Base-by-base conservation (phyloP, 176 grass and related monocot genomes). In the Luzula sylvatica region DNA sequence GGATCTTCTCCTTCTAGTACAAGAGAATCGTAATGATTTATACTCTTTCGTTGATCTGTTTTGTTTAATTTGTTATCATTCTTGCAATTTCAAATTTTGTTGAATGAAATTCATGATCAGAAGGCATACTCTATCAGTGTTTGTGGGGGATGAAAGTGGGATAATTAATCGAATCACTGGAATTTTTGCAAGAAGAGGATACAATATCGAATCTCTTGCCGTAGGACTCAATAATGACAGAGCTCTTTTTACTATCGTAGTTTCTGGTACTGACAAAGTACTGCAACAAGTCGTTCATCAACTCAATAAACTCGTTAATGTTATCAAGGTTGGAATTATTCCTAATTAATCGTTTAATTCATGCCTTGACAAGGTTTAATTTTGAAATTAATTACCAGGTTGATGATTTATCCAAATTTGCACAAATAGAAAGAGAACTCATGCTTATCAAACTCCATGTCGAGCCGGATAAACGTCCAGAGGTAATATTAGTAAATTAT, bases 111-210 rank as follows among this genome's bases (percentile, higher is more conserved):
- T 35, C 5, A 35, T 4, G 30, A 40, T 72, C 20, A 83, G 52
- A 30, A 70, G 85, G 25, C 85, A 83, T 52, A 89, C 85, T 1
- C 28, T 89, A 24, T 89, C 85, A 18, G 85, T 89, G 50, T 87
- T 87, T 28, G 83, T 82, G 62, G 78, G 83, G 16, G 83, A 87
- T 74, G 83, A 87, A 66, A 87, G 73, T 52, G 83, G 83, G 42
- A 87, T 87, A 72, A 87, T 87, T 70, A 87, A 87, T 63, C 73
- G 83, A 45, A 87, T 87, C 53, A 77, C 83, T 16, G 83, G 83
- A 2, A 77, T 87, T 18, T 87, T 87, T 70, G 83, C 83, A 23
- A 87, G 83, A 66, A 70, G 83, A 74, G 78, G 83, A 55, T 82
- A 78, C 53, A 87, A 87, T 35, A 87, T 82, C 1, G 83, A 87